Evolutionary conservation across 768 basidiomycete genomes (phyloP).

Genomic region (Suillus decipiens): DNA sequence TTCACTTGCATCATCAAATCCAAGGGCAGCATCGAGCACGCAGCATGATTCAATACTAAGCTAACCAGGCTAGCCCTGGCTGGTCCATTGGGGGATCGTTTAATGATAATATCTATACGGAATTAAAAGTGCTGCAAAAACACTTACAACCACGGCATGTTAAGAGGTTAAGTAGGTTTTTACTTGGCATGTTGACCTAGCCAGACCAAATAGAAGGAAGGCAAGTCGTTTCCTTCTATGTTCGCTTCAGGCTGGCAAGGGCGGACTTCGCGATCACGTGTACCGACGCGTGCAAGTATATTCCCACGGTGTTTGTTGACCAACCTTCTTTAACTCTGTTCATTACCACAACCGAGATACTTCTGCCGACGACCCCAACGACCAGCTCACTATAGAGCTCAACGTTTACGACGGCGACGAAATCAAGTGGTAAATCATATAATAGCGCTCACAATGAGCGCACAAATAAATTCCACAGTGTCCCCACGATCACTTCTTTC

Average conservation of each 20-base stretch:
- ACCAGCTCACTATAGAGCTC: slow-evolving; percentile 12
- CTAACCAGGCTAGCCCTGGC: not conserved
- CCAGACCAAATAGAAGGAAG: no score
- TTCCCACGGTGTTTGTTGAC: slow-evolving; percentile 31
- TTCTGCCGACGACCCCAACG: slow-evolving; percentile 15
- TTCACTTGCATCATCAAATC: slow-evolving; percentile 13
- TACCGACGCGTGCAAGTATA: slow-evolving; percentile 22
- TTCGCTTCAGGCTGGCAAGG: not conserved
- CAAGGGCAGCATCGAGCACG: not conserved
- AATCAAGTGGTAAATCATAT: slow-evolving; percentile 11
- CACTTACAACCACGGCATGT: not conserved
- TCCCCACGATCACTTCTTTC: slow-evolving; percentile 50
- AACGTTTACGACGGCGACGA: slow-evolving; percentile 22
- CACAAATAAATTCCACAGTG: slow-evolving; percentile 30
- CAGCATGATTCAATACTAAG: not conserved
- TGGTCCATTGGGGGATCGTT: not conserved
- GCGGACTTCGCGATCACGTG: slow-evolving; percentile 31
- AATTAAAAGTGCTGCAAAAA: not conserved
- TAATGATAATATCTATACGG: not conserved
- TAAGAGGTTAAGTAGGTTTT: not conserved
- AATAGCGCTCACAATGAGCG: slow-evolving; percentile 30
- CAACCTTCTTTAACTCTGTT: not conserved
- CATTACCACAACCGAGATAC: slow-evolving; percentile 13
- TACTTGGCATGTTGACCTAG: not conserved
- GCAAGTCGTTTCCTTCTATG: not conserved